Evolutionary conservation across 2,329 filamentous ascomycete genomes (phyloP).

Genomic region (Verticillium nonalfalfae): DNA sequence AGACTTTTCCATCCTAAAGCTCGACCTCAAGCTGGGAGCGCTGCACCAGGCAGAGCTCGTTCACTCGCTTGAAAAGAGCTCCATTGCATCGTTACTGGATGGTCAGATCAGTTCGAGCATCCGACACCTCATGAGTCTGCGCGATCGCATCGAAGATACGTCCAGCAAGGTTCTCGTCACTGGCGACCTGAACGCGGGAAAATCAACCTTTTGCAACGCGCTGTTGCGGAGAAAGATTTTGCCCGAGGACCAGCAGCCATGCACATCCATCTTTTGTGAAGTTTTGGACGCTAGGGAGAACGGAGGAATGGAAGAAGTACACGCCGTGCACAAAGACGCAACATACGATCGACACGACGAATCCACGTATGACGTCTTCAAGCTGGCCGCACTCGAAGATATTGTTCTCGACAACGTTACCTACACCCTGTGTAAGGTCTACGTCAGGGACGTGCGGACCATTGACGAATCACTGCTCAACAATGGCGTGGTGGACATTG

Average conservation of each 20-base stretch:
- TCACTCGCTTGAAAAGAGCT: slow-evolving; percentile 87
- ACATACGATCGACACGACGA: slow-evolving; percentile 86
- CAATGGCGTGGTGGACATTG: slow-evolving; percentile 97
- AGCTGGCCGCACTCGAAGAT: slow-evolving; percentile 71
- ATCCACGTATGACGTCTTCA: slow-evolving; percentile 85
- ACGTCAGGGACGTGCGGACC: slow-evolving; percentile 80
- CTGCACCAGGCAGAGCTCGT: slow-evolving; percentile 85
- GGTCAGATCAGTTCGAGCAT: slow-evolving; percentile 93
- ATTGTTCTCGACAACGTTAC: slow-evolving; percentile 84
- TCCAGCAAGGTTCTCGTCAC: slow-evolving; percentile 96
- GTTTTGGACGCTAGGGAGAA: slow-evolving; percentile 92
- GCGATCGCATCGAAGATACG: slow-evolving; percentile 94
- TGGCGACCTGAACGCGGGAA: slow-evolving; percentile 93
- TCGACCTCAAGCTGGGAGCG: slow-evolving; percentile 86
- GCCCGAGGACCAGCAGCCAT: slow-evolving; percentile 95
- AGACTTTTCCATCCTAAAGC: slow-evolving; percentile 90
- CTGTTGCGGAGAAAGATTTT: slow-evolving; percentile 84
- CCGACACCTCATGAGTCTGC: slow-evolving; percentile 77
- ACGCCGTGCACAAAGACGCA: slow-evolving; percentile 79
- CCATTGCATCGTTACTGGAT: slow-evolving; percentile 83
- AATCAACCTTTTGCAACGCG: slow-evolving; percentile 99
- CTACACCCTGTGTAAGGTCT: slow-evolving; percentile 95
- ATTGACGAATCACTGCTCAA: slow-evolving; percentile 93
- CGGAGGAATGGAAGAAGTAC: slow-evolving; percentile 85
- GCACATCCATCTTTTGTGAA: slow-evolving; percentile 97